phyloP scores from a whole-genome alignment of 2,329 filamentous ascomycete genomes.

The Aspergillus brunneoviolaceus region DNA sequence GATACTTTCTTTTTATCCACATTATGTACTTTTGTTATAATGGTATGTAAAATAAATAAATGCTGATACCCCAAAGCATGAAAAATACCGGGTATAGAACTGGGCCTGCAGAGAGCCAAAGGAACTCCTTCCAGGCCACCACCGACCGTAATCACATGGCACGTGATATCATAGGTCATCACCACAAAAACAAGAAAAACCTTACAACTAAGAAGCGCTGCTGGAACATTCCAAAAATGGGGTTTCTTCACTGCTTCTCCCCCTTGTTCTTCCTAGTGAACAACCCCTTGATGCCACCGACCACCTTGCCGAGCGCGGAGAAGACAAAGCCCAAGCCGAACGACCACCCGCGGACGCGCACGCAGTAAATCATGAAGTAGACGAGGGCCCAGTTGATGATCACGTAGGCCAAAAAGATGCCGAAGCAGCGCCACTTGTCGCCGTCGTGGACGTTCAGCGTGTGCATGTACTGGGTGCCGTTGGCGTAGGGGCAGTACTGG shows the following conservation, averaged over 20 bases:
- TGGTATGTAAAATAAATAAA: not conserved
- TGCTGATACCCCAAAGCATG: too few species aligned
- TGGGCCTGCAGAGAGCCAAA: too few species aligned
- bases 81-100: too few species aligned
- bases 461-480: slow-evolving; percentile 66
- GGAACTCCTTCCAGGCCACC: too few species aligned
- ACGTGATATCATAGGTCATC: not conserved
- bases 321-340: slow-evolving; percentile 66
- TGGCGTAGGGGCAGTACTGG: slow-evolving; percentile 67
- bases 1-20: not conserved
- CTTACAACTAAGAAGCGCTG: too few species aligned
- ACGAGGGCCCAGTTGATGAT: slow-evolving; percentile 70
- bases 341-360: slow-evolving; percentile 67
- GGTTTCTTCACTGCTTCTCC: not conserved
- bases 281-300: slow-evolving; percentile 33
- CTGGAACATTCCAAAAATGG: too few species aligned
- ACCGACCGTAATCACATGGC: not conserved
- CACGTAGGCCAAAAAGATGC: slow-evolving; percentile 70
- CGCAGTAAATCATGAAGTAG: slow-evolving; percentile 75
- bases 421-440: slow-evolving; percentile 72
- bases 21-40: not conserved
- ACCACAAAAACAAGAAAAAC: not conserved
- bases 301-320: slow-evolving; percentile 44
- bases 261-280: slow-evolving; percentile 25
- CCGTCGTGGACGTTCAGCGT: slow-evolving; percentile 55